Evolutionary conservation across 441 rosid genomes (phyloP), one percentile per base, ranked within the genome.

Genomic region (Gossypium schwendimanii): DNA sequence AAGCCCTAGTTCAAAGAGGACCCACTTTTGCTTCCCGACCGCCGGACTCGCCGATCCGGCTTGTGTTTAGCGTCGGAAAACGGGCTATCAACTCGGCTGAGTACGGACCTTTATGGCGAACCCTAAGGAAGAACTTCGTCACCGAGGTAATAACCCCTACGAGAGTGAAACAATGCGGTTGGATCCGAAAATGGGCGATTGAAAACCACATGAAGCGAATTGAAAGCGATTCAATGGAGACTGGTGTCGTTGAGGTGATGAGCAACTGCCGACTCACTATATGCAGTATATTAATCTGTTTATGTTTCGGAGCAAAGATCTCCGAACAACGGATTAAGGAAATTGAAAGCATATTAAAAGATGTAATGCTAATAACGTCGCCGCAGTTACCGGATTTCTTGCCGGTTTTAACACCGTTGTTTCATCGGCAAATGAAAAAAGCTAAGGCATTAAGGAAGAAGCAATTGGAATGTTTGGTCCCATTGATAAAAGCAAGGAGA

Each of bases 221-320:
- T 15, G 68, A 82, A 69, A 77, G 41, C 0, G 91, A 91, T 76
- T 60, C 77, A 2, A 0, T 41, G 0, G 90, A 87, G 26, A 83
- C 81, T 47, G 94, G 91, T 5, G 78, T 68, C 6, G 91, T 93
- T 1, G 91, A 93, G 65, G 90, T 89, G 9, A 88, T 93, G 94
- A 83, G 70, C 14, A 91, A 82, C 52, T 89, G 97, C 21, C 78
- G 97, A 70, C 78, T 83, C 31, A 91, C 97, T 4, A 76, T 89
- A 0, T 93, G 98, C 53, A 88, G 97, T 75, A 72, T 89, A 24
- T 69, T 93, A 67, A 85, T 93, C n/a, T 91, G 95, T 68, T 74
- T 93, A 26, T 93, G 98, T 77, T 88, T 93, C 18, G 98, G 98
- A 6, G 94, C 97, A 15, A 89, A 85, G 81, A 89, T 91, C 55